phyloP scores from a whole-genome alignment of 2,329 filamentous ascomycete species.

The Colletotrichum horii region DNA sequence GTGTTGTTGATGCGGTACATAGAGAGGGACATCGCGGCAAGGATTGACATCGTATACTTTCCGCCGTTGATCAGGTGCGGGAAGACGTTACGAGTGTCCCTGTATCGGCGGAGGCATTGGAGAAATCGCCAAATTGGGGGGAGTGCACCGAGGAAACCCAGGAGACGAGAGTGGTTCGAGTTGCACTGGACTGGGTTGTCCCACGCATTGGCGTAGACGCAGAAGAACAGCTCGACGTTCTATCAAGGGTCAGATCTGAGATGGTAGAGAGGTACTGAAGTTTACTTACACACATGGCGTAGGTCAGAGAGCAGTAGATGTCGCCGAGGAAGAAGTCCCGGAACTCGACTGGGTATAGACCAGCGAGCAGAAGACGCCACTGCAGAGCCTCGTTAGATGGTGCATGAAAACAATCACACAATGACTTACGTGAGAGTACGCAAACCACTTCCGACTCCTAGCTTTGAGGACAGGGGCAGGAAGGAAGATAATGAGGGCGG shows the following conservation, averaged over 20 bases:
- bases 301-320: conserved; percentile 96
- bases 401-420: no score
- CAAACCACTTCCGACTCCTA: conserved; percentile 81
- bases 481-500: conserved; percentile 72
- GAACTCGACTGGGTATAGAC: conserved; percentile 93
- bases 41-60: conserved; percentile 87
- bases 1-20: conserved; percentile 78
- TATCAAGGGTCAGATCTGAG: conserved; percentile 33
- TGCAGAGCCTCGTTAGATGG: conserved; percentile 43
- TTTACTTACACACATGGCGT: conserved; percentile 78
- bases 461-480: conserved; percentile 78
- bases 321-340: conserved; percentile 97
- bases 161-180: conserved; percentile 78
- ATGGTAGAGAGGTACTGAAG: rapidly evolving
- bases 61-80: conserved; percentile 92
- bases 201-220: conserved; percentile 85
- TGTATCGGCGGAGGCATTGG: conserved; percentile 89
- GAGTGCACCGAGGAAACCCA: conserved; percentile 85
- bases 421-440: conserved; percentile 83
- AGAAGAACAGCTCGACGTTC: conserved; percentile 95
- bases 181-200: conserved; percentile 78
- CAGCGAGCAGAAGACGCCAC: conserved; percentile 86
- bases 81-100: conserved; percentile 85
- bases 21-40: conserved; percentile 79
- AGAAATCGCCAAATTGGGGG: conserved; percentile 90